A percentile compares a stretch with the other conserved stretches of the same genome.
Evolutionary conservation across 2,329 filamentous ascomycete genomes (phyloP).

Genomic region (Stachybotrys elegans): DNA sequence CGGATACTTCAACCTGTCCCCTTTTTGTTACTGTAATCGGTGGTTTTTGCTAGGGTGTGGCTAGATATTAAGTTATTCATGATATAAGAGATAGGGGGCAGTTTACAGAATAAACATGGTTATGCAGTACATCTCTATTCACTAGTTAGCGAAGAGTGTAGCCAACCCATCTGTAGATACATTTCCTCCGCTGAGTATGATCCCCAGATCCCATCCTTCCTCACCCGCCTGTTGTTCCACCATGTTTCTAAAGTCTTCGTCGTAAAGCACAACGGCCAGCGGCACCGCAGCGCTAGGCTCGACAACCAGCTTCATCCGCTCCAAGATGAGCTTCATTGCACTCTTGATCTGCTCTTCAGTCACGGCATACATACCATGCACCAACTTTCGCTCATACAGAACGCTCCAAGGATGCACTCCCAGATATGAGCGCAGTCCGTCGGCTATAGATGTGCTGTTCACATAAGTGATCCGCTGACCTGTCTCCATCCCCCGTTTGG

Average conservation of each 20-base stretch:
- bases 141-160: slow-evolving; percentile 29
- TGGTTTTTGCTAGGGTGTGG: too few species aligned
- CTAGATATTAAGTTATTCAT: too few species aligned
- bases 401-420: slow-evolving; percentile 66
- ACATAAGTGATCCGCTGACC: slow-evolving; percentile 60
- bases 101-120: too few species aligned
- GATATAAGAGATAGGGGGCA: too few species aligned
- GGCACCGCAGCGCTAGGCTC: slow-evolving; percentile 75
- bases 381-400: slow-evolving; percentile 59
- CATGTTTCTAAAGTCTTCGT: slow-evolving; percentile 65
- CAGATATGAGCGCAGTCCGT: slow-evolving; percentile 72
- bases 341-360: slow-evolving; percentile 68
- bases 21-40: too few species aligned
- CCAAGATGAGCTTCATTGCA: slow-evolving; percentile 66
- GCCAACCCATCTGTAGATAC: slow-evolving; percentile 39
- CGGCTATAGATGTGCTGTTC: slow-evolving; percentile 69
- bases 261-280: slow-evolving; percentile 67
- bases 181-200: slow-evolving; percentile 49
- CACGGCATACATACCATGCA: slow-evolving; percentile 61
- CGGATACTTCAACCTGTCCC: too few species aligned
- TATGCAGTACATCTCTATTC: too few species aligned
- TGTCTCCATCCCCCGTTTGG: slow-evolving; percentile 55
- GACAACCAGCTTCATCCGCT: slow-evolving; percentile 76
- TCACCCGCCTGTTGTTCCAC: slow-evolving; percentile 61
- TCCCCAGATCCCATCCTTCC: slow-evolving; percentile 59